These are phyloP conservation scores for Venturiaceae sp. DNA, from an alignment of 2,329 filamentous ascomycete species.

Conservation along the genomic window DNA sequence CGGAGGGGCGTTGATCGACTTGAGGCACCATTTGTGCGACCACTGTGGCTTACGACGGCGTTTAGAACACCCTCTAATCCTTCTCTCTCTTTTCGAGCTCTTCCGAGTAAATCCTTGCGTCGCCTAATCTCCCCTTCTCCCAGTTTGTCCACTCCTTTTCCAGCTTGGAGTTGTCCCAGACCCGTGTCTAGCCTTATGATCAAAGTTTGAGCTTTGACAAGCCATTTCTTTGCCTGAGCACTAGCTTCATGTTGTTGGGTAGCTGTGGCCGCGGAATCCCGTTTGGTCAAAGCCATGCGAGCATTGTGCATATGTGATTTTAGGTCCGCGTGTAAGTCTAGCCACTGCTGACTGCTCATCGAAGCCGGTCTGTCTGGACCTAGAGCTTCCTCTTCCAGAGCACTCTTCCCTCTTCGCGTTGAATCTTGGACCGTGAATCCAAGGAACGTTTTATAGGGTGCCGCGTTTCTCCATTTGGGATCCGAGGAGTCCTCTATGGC, in stretches of 20 bases:
- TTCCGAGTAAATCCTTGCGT: slow-evolving; percentile 58
- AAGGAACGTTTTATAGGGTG: slow-evolving; percentile 63
- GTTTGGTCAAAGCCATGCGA: slow-evolving; percentile 52
- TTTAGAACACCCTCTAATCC: slow-evolving; percentile 60
- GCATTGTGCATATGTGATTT: slow-evolving; percentile 62
- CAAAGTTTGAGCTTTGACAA: slow-evolving; percentile 58
- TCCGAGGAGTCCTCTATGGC: slow-evolving; percentile 66
- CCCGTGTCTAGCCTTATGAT: slow-evolving; percentile 58
- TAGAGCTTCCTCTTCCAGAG: slow-evolving; percentile 11
- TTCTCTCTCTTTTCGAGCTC: slow-evolving; percentile 64
- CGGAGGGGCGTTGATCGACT: not conserved
- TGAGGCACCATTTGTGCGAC: not conserved
- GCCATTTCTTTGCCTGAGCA: slow-evolving; percentile 62
- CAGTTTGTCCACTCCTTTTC: slow-evolving; percentile 37
- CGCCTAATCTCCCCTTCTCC: slow-evolving; percentile 68
- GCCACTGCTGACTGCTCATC: slow-evolving; percentile 59
- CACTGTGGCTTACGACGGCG: slow-evolving; percentile 8
- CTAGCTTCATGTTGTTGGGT: slow-evolving; percentile 58
- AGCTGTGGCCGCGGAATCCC: slow-evolving; percentile 53
- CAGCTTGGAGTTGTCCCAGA: slow-evolving; percentile 31
- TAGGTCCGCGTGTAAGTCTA: slow-evolving; percentile 66
- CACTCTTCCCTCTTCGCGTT: not conserved
- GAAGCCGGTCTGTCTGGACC: slow-evolving; percentile 23
- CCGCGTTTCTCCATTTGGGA: slow-evolving; percentile 63
- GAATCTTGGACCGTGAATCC: slow-evolving; percentile 37